A percentile compares a stretch with the other conserved stretches of the same genome.
Conservation (phyloP, 345 rosid species). For the Dipteronia dyeriana region DNA sequence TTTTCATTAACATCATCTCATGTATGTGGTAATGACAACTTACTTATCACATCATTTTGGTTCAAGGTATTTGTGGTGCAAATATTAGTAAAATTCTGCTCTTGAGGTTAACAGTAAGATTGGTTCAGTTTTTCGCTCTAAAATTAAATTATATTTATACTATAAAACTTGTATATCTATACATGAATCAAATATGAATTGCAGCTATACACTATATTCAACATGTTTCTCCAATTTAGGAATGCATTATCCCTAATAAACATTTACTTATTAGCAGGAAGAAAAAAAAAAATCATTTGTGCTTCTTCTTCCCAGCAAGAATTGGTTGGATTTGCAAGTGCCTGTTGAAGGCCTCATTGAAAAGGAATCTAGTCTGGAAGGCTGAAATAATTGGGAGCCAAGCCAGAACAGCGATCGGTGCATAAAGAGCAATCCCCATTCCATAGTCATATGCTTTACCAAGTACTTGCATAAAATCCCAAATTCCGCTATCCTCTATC, state of each 20-base stretch:
- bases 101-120: too few relatives aligned
- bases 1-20: too few relatives aligned
- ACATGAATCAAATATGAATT: not conserved
- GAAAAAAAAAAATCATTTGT: slow-evolving; percentile 21
- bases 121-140: not conserved
- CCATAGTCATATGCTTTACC: slow-evolving; percentile 89
- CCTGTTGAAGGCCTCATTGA: slow-evolving; percentile 83
- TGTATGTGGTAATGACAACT: too few relatives aligned
- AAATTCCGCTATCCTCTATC: slow-evolving; percentile 65
- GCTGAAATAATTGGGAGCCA: slow-evolving; percentile 91
- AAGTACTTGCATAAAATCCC: slow-evolving; percentile 79
- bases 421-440: slow-evolving; percentile 82
- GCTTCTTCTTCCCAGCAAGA: slow-evolving; percentile 83
- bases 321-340: slow-evolving; percentile 87
- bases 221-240: not conserved
- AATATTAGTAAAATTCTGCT: too few relatives aligned
- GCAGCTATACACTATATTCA: slow-evolving; percentile 4
- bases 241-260: not conserved
- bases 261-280: slow-evolving; percentile 7
- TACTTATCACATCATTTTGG: too few relatives aligned
- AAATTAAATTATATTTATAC: not conserved
- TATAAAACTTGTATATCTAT: not conserved
- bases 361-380: slow-evolving; percentile 89
- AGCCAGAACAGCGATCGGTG: slow-evolving; percentile 82
- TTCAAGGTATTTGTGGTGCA: too few relatives aligned